Conservation (phyloP, 2,329 filamentous ascomycete species). For the Reticulascus tulasneorum region DNA sequence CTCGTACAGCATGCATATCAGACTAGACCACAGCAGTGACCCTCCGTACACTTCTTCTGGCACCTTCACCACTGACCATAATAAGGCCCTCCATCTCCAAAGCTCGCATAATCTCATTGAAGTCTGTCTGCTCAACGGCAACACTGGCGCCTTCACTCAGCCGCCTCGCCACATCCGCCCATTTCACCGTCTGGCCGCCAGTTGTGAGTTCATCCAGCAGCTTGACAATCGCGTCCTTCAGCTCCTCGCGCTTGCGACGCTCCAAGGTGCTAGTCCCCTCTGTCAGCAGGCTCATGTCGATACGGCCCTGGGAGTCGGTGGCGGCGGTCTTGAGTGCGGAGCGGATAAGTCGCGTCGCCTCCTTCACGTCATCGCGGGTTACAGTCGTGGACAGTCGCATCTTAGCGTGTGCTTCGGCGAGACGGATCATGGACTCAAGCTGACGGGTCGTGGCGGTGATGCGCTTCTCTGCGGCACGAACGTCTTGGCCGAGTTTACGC, state of each 20-base stretch:
- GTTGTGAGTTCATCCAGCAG: conserved; percentile 78
- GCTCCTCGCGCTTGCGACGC: conserved; percentile 73
- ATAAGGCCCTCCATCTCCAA: conserved; percentile 83
- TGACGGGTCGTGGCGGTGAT: conserved; percentile 97
- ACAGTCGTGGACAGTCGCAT: conserved; percentile 83
- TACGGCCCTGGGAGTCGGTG: conserved; percentile 88
- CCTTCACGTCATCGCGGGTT: conserved; percentile 75
- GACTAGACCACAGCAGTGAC: conserved; percentile 51
- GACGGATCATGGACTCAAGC: conserved; percentile 96
- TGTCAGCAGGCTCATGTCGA: conserved; percentile 93
- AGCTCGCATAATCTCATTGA: conserved; percentile 73
- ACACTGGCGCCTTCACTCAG: conserved; percentile 68
- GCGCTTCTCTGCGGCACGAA: conserved; percentile 84
- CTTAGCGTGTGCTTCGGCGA: conserved; percentile 93
- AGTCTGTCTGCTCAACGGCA: conserved; percentile 72
- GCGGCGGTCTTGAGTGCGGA: conserved; percentile 93
- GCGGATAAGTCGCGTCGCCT: conserved; percentile 90
- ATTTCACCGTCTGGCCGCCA: conserved; percentile 64
- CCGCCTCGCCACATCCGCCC: conserved; percentile 71
- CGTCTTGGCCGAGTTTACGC: conserved; percentile 86
- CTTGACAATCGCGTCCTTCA: conserved; percentile 73
- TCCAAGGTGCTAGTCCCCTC: conserved; percentile 93
- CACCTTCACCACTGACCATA: conserved; percentile 78
- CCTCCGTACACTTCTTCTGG: conserved; percentile 75
- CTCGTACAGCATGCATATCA: conserved; percentile 3